phyloP scores from a whole-genome alignment of 768 basidiomycete species.

The Agrocybe praecox region DNA sequence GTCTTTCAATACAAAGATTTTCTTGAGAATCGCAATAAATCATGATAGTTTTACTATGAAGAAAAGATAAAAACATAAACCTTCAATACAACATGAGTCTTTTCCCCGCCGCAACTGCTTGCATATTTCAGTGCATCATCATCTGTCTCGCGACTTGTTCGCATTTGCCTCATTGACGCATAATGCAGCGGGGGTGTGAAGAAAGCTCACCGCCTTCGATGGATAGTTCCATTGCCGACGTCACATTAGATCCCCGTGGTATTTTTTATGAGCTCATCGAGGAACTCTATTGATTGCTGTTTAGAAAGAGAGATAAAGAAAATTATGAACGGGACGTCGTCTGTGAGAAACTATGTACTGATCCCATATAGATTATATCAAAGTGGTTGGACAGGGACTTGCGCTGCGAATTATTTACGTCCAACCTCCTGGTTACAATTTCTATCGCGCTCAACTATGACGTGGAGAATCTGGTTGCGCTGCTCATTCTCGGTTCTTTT shows the following conservation, averaged over 20 bases:
- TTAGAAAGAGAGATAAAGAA: conserved; percentile 11
- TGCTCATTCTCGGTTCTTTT: conserved; percentile 2
- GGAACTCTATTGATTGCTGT: conserved; percentile 5
- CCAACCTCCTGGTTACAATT: not conserved
- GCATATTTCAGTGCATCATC: conserved; percentile 4
- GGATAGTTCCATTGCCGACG: conserved; percentile 7
- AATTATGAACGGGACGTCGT: conserved; percentile 6
- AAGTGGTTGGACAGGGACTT: not conserved
- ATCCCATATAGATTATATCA: conserved; percentile 13
- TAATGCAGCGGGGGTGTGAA: conserved; percentile 11
- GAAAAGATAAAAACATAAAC: too few species aligned
- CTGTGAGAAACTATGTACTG: conserved; percentile 6
- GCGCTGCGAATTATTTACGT: not conserved
- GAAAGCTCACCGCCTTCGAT: conserved; percentile 3
- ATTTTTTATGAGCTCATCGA: conserved; percentile 12
- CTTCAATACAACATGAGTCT: too few species aligned
- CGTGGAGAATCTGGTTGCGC: conserved; percentile 9
- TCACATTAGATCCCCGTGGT: conserved; percentile 11
- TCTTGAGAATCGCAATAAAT: too few species aligned
- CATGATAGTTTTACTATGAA: too few species aligned
- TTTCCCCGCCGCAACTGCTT: too few species aligned
- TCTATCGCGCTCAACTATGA: conserved; percentile 5
- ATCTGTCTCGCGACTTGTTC: conserved; percentile 11
- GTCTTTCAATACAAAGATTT: too few species aligned
- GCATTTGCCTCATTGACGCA: conserved; percentile 11